Percentiles rank a stretch among this genome's conserved stretches.
These are phyloP conservation scores for Acrodontium crateriforme DNA, from an alignment of 2,329 filamentous ascomycete species.

Conservation along the genomic window DNA sequence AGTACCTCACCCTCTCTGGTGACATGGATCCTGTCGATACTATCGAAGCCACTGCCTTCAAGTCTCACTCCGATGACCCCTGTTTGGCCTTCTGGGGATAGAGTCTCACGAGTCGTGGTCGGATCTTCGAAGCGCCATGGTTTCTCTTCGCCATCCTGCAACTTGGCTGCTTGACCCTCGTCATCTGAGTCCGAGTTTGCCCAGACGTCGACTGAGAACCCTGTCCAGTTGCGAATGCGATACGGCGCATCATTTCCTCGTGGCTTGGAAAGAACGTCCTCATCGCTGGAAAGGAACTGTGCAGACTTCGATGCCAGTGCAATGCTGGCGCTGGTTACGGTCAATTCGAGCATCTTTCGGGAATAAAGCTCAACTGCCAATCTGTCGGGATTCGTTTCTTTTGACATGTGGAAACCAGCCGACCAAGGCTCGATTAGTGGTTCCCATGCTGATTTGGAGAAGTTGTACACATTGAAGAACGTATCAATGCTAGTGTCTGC, in stretches of 20 bases:
- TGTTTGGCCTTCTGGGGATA: conserved; percentile 69
- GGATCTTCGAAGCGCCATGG: conserved; percentile 97
- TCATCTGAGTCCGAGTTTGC: conserved; percentile 61
- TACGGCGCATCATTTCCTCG: conserved; percentile 86
- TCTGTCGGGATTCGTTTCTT: conserved; percentile 58
- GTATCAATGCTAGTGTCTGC: conserved; percentile 85
- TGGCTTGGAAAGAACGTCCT: conserved; percentile 87
- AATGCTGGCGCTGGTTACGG: conserved; percentile 84
- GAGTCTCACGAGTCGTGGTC: conserved; percentile 86
- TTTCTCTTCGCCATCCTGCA: conserved; percentile 78
- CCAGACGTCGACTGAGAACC: conserved; percentile 77
- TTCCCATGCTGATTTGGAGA: conserved; percentile 97
- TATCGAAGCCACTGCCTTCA: conserved; percentile 88
- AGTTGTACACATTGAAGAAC: conserved; percentile 96
- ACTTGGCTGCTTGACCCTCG: conserved; percentile 56
- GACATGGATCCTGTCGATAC: conserved; percentile 72
- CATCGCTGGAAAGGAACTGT: conserved; percentile 72
- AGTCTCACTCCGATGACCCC: conserved; percentile 71
- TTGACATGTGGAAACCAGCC: conserved; percentile 77
- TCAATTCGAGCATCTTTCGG: conserved; percentile 80
- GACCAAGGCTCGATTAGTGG: conserved; percentile 93
- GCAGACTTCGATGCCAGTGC: conserved; percentile 86
- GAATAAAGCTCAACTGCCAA: conserved; percentile 78
- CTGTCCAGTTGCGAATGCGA: conserved; percentile 86
- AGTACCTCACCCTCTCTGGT: conserved; percentile 89